Conservation (phyloP, 768 basidiomycete species). For the Auricularia cornea region DNA sequence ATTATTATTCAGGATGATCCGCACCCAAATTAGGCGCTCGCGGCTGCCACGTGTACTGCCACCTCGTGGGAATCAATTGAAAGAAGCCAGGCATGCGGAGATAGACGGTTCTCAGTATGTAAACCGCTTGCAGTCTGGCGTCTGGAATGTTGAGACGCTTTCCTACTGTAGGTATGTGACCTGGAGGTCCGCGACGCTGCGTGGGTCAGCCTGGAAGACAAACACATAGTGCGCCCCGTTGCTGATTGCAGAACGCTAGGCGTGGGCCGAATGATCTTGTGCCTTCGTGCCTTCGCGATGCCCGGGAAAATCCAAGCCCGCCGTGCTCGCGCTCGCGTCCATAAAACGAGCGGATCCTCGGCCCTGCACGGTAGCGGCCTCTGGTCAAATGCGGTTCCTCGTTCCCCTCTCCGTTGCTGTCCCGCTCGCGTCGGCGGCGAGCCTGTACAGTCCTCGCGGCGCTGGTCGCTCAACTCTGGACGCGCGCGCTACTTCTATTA, state of each 20-base stretch:
- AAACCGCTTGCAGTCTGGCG: too few species aligned
- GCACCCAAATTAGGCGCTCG: too few species aligned
- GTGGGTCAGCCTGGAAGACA: too few species aligned
- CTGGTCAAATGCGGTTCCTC: neutral
- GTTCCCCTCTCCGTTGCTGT: neutral
- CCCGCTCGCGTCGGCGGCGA: neutral
- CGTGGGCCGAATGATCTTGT: neutral
- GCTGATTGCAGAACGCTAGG: neutral
- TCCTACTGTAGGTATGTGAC: too few species aligned
- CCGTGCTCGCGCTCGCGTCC: neutral
- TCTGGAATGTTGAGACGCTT: too few species aligned
- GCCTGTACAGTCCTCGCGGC: neutral
- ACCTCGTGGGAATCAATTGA: too few species aligned
- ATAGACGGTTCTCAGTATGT: too few species aligned
- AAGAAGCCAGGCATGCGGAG: too few species aligned
- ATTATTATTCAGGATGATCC: too few species aligned
- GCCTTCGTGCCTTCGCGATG: neutral
- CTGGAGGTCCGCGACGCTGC: too few species aligned
- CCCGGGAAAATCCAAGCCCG: neutral
- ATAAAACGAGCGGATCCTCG: neutral
- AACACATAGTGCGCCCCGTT: too few species aligned
- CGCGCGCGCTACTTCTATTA: neutral
- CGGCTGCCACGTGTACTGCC: too few species aligned
- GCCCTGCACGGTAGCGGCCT: neutral
- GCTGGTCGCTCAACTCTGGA: neutral